Base-by-base conservation (phyloP, 2,329 filamentous ascomycete genomes). In the Talaromyces piceae region DNA sequence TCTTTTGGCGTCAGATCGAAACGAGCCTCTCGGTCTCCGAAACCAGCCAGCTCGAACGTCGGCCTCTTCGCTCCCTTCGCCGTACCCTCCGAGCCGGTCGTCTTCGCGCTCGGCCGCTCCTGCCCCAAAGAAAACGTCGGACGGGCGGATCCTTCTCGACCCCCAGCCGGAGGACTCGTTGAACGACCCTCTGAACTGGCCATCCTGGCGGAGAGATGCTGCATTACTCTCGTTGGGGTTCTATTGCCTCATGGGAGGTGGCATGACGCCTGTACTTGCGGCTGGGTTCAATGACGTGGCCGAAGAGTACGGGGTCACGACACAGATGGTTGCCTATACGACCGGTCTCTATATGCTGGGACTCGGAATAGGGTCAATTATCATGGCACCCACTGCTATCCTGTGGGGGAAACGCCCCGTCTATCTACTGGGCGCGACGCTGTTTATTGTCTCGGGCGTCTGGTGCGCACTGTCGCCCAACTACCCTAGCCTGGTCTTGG, bases 341-440 rank as follows among this genome's bases (percentile, higher is more conserved):
- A 95, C 91, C 0, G 91, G 91, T 0, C 72, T 96, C 12, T 96
- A 89, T 72, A 96, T 97, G 91, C 78, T 95, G 80, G 93, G 93
- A 0, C 73, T 97, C 33, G 91, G 91, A 1, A 61, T 96, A 1
- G 91, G 91, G 2, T 89, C 84, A 16, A 84, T 96, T 5, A 64
- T 97, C 48, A 84, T 87, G 61, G 93, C 88, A 0, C 93, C 91
- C 0, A 96, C 91, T 0, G 91, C 91, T 26, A 96, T 97, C 55
- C 66, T 96, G 0, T 96, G 74, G 54, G 93, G 91, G 1, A 97
- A 97, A 70, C 79, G 91, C 11, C 90, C 91, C 0, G 88, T 97
- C 0, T 97, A 97, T 65, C 79, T 97, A 20, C 76, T 77, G 25
- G 84, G 88, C 16, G 80, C 87, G 27, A 69, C 90, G 16, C 66